These are phyloP conservation scores for Lepidium aucheri DNA, from an alignment of 345 rosid species.

Conservation along the genomic window DNA sequence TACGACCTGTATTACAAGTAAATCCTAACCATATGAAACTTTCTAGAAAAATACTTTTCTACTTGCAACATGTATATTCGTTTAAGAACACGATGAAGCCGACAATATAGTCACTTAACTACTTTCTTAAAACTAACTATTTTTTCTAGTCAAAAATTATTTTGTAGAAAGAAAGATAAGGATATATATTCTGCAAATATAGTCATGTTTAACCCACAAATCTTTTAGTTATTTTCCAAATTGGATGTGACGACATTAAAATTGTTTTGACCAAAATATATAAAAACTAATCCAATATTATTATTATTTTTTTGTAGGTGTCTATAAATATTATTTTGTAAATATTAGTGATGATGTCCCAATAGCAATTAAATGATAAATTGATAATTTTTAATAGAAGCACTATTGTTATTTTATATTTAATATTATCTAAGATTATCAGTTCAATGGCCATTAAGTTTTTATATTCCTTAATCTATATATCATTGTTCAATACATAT, in stretches of 20 bases:
- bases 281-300: not conserved
- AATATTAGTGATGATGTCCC: not conserved
- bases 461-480: not conserved
- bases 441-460: not conserved
- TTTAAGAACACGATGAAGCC: no score
- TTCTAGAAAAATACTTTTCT: no score
- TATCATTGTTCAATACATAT: not conserved
- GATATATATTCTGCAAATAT: no score
- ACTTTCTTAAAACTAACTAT: no score
- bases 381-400: not conserved
- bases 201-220: no score
- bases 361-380: not conserved
- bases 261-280: not conserved
- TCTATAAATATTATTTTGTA: not conserved
- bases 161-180: no score
- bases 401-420: constrained; percentile 8
- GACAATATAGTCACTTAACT: no score
- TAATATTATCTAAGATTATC: constrained; percentile 20
- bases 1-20: no score
- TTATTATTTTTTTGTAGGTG: no score
- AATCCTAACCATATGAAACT: no score
- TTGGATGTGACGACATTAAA: not conserved
- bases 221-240: not conserved
- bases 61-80: no score
- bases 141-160: no score